These are phyloP conservation scores for Fagus sylvatica DNA, from an alignment of 306 rosid genomes.

Conservation along the genomic window DNA sequence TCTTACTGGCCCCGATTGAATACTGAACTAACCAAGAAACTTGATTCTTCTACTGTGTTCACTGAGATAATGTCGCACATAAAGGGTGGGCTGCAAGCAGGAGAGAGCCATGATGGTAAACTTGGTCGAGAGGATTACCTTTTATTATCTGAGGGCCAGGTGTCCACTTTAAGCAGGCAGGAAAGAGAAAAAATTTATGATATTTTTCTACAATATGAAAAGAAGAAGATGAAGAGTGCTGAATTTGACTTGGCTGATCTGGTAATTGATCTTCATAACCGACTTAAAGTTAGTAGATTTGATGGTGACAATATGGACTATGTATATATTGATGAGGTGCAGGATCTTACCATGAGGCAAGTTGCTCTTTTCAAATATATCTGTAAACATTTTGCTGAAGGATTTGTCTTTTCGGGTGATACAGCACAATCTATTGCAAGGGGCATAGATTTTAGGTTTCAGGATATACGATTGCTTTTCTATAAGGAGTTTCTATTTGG, in stretches of 20 bases:
- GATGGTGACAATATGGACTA: constrained; percentile 57
- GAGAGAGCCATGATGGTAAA: constrained; percentile 40
- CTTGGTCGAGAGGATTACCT: constrained; percentile 52
- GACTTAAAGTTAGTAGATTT: constrained; percentile 44
- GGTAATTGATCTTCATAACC: constrained; percentile 60
- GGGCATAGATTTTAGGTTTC: constrained; percentile 77
- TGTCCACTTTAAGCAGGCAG: constrained; percentile 44
- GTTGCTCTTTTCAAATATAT: constrained; percentile 66
- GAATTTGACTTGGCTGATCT: constrained; percentile 78
- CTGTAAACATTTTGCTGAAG: constrained; percentile 70
- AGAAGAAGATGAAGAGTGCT: constrained; percentile 53
- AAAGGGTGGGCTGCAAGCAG: constrained; percentile 52
- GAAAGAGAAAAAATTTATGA: constrained; percentile 57
- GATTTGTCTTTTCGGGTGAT: constrained; percentile 82
- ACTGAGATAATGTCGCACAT: constrained; percentile 70
- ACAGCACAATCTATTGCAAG: constrained; percentile 84
- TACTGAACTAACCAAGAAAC: constrained; percentile 47
- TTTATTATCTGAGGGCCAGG: constrained; percentile 37
- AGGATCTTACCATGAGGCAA: constrained; percentile 78
- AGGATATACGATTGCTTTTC: constrained; percentile 62
- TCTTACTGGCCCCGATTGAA: constrained; percentile 74
- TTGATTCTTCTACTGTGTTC: constrained; percentile 63
- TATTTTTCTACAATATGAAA: constrained; percentile 61
- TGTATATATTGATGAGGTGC: constrained; percentile 84
- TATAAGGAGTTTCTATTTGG: constrained; percentile 55